These are phyloP conservation scores for Sporodiniella umbellata DNA, from an alignment of 371 early-diverging fungal genomes.

Conservation along the genomic window DNA sequence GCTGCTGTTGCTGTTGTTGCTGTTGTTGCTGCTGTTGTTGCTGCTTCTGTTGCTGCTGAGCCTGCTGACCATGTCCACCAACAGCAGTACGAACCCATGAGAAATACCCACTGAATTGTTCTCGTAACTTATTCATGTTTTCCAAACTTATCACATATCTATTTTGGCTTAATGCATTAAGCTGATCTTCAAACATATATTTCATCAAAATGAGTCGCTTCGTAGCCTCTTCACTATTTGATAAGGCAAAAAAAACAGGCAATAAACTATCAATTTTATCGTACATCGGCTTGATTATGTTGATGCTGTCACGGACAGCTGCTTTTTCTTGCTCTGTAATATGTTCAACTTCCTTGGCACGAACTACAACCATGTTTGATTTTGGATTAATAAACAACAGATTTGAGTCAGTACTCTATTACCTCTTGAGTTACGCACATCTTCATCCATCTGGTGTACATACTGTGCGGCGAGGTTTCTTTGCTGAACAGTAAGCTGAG, in stretches of 20 bases:
- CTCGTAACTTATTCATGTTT: slow-evolving; percentile 43
- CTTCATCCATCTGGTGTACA: slow-evolving; percentile 48
- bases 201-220: slow-evolving; percentile 52
- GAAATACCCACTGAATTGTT: slow-evolving; percentile 53
- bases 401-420: background rate
- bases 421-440: slow-evolving; percentile 44
- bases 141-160: slow-evolving; percentile 47
- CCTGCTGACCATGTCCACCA: slow-evolving; percentile 12
- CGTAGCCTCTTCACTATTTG: slow-evolving; percentile 36
- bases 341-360: slow-evolving; percentile 28
- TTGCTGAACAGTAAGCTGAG: slow-evolving; percentile 7
- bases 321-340: slow-evolving; percentile 51
- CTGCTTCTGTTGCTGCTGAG: slow-evolving; percentile 6
- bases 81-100: slow-evolving; percentile 41
- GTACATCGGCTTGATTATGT: slow-evolving; percentile 45
- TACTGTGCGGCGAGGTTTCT: slow-evolving; percentile 33
- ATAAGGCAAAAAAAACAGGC: slow-evolving; percentile 41
- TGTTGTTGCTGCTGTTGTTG: slow-evolving; percentile 6
- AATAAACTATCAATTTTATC: slow-evolving; percentile 42
- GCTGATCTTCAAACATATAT: slow-evolving; percentile 59
- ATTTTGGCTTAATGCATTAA: slow-evolving; percentile 44
- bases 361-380: too few species aligned
- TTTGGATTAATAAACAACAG: too few species aligned
- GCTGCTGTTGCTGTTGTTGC: slow-evolving; percentile 9
- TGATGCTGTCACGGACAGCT: slow-evolving; percentile 40